Conservation (phyloP, 306 rosid genomes). For the Cyclanthera cordifolia region DNA sequence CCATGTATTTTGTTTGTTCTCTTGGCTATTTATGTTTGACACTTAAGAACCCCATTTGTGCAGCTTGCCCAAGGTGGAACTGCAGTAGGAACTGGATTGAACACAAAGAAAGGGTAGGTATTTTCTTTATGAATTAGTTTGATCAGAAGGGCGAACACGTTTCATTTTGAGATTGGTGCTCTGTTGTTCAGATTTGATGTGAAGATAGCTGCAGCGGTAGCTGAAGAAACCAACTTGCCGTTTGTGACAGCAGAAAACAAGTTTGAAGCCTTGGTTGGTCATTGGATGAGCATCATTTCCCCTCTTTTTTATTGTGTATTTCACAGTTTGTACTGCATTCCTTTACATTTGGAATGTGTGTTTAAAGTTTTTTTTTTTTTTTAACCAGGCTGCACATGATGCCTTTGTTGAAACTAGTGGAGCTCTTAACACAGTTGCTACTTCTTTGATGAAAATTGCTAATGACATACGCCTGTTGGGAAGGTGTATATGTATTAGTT, state of each 20-base stretch:
- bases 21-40: conserved; percentile 2
- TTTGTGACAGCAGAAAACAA: conserved; percentile 93
- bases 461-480: conserved; percentile 92
- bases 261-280: conserved; percentile 96
- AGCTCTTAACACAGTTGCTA: conserved; percentile 74
- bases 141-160: too few relatives aligned
- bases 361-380: conserved; percentile 9
- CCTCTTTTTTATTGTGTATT: conserved; percentile 12
- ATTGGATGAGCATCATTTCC: conserved; percentile 3
- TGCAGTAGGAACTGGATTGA: conserved; percentile 98
- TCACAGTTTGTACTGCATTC: conserved; percentile 16
- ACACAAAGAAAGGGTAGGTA: conserved; percentile 96
- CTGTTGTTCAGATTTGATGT: conserved; percentile 58
- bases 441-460: conserved; percentile 86
- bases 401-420: conserved; percentile 92
- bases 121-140: background rate
- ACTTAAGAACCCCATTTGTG: conserved; percentile 23
- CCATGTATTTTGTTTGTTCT: background rate
- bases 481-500: conserved; percentile 40
- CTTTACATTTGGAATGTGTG: conserved; percentile 13
- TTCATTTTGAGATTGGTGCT: background rate
- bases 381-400: conserved; percentile 91
- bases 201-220: conserved; percentile 92
- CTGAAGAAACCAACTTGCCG: conserved; percentile 78
- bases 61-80: conserved; percentile 99